Base-by-base conservation (phyloP, 352 stramenopile genomes). In the Globisporangium rhizosaccharum region DNA sequence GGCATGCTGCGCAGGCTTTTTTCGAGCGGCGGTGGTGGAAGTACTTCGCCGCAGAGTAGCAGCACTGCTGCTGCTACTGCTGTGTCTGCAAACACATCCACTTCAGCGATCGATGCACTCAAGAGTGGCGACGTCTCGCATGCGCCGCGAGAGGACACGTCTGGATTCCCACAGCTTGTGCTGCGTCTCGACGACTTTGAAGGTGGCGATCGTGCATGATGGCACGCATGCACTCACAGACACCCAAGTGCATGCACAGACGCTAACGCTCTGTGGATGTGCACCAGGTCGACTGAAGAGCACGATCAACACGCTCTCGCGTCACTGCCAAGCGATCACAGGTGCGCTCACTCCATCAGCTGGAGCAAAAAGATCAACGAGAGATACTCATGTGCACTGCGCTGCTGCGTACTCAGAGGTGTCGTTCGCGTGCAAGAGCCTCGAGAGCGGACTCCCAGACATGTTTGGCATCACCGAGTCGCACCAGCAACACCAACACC, bases 1-100 rank as follows among this genome's bases (percentile, higher is more conserved):
- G 39, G 20, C 30, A 85, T 88, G 76, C 66, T 87, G 44, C 75
- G 76, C 60, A 88, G 73, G 57, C 62, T 88, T 50, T 85, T 88
- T 59, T 61, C 70, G 41, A 62, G 62, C 11, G 44, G 50, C 12
- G 49, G 37, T 9, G 52, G n/a, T 20, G 52, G 37, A 15, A 48
- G n/a, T 23, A 3, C 17, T 6, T 5, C 44, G 6, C 17, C 18
- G n/a, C 44, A 48, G 0, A 1, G 14, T 3, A 49, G 20, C 44
- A 49, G 15, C n/a, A 23, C 56, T 17, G 14, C 26, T 39, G 15
- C 2, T 12, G 28, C 26, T 46, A 3, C 14, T 1, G 3, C 47
- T 18, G 5, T 33, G 9, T 14, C 17, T 18, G 17, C 30, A 1
- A 25, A 7, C 7, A 2, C 53, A 15, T 9, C 47, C 25, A 41